A percentile compares a stretch with the other conserved stretches of the same genome.
phyloP scores from a whole-genome alignment of 768 basidiomycete genomes.

The Nevesoporus exiguus region DNA sequence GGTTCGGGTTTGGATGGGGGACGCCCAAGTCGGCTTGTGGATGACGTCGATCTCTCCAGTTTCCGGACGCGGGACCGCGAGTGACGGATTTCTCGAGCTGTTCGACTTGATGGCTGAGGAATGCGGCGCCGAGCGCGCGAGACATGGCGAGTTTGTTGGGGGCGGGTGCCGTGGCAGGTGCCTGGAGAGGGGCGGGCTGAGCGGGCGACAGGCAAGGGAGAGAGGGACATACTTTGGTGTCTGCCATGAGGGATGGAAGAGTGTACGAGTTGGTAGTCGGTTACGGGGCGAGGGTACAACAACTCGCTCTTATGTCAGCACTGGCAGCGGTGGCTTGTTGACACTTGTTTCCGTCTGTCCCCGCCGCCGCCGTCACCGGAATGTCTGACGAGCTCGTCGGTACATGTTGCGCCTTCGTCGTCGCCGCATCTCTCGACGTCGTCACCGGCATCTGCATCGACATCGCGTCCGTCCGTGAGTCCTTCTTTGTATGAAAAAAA shows the following conservation, averaged over 20 bases:
- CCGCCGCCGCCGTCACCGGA: too few relatives aligned
- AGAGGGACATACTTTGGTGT: slow-evolving; percentile 11
- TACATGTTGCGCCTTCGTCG: slow-evolving; percentile 16
- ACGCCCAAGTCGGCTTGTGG: slow-evolving; percentile 14
- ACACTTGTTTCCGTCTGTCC: too few relatives aligned
- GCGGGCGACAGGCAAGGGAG: not conserved
- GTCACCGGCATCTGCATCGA: slow-evolving; percentile 24
- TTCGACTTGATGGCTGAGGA: slow-evolving; percentile 84
- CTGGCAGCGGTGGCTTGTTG: too few relatives aligned
- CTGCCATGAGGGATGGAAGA: slow-evolving; percentile 17
- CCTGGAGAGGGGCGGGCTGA: slow-evolving; percentile 7
- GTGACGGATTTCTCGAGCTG: slow-evolving; percentile 78
- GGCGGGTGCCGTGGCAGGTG: slow-evolving; percentile 25
- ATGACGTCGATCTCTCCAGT: slow-evolving; percentile 56
- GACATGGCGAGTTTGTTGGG: slow-evolving; percentile 77
- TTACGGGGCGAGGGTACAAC: not conserved
- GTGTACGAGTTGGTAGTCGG: too few relatives aligned
- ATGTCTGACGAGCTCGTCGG: slow-evolving; percentile 24
- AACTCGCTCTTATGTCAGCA: not conserved
- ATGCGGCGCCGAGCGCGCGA: slow-evolving; percentile 81
- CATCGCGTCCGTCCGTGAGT: slow-evolving; percentile 23
- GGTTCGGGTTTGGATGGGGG: slow-evolving; percentile 16
- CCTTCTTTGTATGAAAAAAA: too few relatives aligned
- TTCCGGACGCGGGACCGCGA: slow-evolving; percentile 49
- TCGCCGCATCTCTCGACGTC: slow-evolving; percentile 22